Base-by-base conservation (phyloP, 2,329 filamentous ascomycete species). In the Biscogniauxia marginata region DNA sequence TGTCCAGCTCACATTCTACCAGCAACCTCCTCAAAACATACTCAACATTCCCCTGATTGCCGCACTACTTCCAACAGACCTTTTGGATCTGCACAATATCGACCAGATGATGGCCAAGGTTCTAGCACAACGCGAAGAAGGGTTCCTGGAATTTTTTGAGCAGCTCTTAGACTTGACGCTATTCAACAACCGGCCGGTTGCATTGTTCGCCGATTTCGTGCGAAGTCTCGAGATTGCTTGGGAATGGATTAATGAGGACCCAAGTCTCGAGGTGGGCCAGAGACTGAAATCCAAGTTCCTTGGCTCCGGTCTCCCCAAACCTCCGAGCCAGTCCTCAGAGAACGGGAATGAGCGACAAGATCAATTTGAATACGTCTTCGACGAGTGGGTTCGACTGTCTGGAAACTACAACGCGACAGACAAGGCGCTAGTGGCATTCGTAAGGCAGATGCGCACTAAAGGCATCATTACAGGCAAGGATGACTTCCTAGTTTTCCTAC, bases 321-420 rank as follows among this genome's bases (percentile, higher is more conserved):
- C 74, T 7, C 60, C 70, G 59, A 70, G 77, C 72, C 80, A 53
- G 73, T 80, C 79, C 24, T 84, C 81, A 20, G 84, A 87, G 55
- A 81, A 84, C 50, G 74, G 78, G 16, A 72, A 76, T 43, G 79
- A 84, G 25, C 87, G 87, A 63, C 85, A 87, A 60, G 91, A 96
- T 59, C 91, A 97, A 71, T 85, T 96, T 74, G 91, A 96, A 65
- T 98, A 99, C 70, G 83, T 97, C 19, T 97, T 99, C 67, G 92
- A 93, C 46, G 95, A 99, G 75, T 99, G 95, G 95, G 84, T 93
- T 23, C 86, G 88, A 57, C 82, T 97, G 7, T 88, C 83, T 75
- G 89, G 89, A 72, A 90, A 91, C 65, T 83, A 86, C n/a, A 85
- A 87, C 63, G 85, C 88, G 3, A 86, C 88, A 3, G 88, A 91